Evolutionary conservation across 1,284 basidiomycete genomes (phyloP).

Genomic region (Ganoderma leucocontextum): DNA sequence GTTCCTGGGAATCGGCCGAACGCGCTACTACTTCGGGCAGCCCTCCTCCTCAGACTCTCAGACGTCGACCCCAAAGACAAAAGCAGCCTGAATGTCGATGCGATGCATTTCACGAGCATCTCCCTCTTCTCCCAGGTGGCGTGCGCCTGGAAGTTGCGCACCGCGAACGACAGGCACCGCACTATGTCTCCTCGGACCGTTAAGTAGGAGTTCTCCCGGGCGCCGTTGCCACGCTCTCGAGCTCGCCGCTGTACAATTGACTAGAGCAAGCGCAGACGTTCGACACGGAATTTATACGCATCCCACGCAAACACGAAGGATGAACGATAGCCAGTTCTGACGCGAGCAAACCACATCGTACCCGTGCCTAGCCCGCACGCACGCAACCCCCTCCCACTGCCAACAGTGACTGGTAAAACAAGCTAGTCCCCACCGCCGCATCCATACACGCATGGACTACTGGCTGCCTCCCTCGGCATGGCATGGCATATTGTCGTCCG

Average conservation of each 20-base stretch:
- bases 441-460: no score
- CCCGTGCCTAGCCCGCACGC: no score
- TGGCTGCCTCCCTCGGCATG: no score
- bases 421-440: no score
- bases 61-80: slow-evolving; percentile 11
- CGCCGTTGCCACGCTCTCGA: background rate
- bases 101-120: background rate
- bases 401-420: no score
- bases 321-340: no score
- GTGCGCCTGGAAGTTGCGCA: background rate
- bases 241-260: background rate
- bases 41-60: background rate
- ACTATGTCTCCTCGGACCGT: background rate
- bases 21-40: slow-evolving; percentile 49
- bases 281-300: background rate
- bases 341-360: no score
- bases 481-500: no score
- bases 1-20: slow-evolving; percentile 71
- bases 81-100: slow-evolving; percentile 10
- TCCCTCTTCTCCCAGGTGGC: background rate
- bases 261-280: background rate
- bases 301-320: no score
- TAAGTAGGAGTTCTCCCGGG: background rate
- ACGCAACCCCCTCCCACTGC: no score
- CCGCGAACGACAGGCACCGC: background rate